A percentile compares a stretch with the other conserved stretches of the same genome.
These are phyloP conservation scores for Favolaschia claudopus DNA, from an alignment of 768 basidiomycete species.

Conservation along the genomic window DNA sequence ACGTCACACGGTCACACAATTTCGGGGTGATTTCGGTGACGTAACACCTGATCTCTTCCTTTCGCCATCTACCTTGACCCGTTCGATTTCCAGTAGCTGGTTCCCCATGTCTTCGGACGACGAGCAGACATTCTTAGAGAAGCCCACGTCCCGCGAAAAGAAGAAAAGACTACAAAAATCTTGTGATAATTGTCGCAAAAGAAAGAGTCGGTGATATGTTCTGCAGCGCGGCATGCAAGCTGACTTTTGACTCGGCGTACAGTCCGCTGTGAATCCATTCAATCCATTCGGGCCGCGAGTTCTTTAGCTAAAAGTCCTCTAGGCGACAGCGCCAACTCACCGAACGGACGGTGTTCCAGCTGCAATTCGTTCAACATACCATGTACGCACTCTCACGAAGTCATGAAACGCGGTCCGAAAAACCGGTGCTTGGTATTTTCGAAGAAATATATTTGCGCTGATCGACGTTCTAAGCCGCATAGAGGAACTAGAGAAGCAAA, in stretches of 20 bases:
- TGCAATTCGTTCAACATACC: slow-evolving; percentile 55
- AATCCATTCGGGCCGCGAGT: background rate
- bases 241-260: slow-evolving; percentile 1
- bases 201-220: slow-evolving; percentile 47
- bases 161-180: slow-evolving; percentile 54
- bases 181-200: slow-evolving; percentile 54
- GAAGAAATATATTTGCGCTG: background rate
- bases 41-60: too few relatives aligned
- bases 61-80: too few relatives aligned
- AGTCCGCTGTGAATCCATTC: slow-evolving; percentile 55
- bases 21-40: too few relatives aligned
- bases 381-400: slow-evolving; percentile 65
- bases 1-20: too few relatives aligned
- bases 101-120: too few relatives aligned
- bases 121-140: too few relatives aligned
- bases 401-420: slow-evolving; percentile 41
- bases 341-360: slow-evolving; percentile 61
- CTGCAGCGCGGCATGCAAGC: background rate
- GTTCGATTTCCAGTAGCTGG: too few relatives aligned
- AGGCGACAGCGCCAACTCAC: slow-evolving; percentile 72
- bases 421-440: slow-evolving; percentile 45
- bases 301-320: background rate
- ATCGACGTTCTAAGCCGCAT: slow-evolving; percentile 39
- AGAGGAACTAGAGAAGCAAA: slow-evolving; percentile 50
- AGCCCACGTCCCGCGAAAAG: too few relatives aligned